Conservation (phyloP, 73 alveolate species). For the Chromera velia region DNA sequence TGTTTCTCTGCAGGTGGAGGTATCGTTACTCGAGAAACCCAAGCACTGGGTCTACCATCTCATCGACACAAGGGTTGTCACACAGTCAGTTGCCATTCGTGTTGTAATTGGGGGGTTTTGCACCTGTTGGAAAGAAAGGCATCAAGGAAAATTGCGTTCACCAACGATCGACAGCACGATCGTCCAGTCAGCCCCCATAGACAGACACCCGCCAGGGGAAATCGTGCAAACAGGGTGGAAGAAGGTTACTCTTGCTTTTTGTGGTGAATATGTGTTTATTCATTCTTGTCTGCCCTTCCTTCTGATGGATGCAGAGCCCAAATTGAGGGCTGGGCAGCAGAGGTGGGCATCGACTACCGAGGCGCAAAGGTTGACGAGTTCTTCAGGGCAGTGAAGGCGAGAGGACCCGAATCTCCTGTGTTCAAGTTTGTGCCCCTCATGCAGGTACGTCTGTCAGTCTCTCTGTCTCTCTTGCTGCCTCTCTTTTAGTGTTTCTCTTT, state of each 20-base stretch:
- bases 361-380: background rate
- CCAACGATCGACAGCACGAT: too few species aligned
- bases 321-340: background rate
- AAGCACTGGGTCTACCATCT: background rate
- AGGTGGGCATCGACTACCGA: background rate
- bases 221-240: too few species aligned
- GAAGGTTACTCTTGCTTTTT: too few species aligned
- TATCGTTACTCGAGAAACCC: background rate
- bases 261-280: too few species aligned
- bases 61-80: background rate
- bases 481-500: too few species aligned
- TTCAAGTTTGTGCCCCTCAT: background rate
- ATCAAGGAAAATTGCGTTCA: too few species aligned
- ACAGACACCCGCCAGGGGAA: too few species aligned
- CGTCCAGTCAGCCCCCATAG: too few species aligned
- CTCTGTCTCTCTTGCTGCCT: too few species aligned
- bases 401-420: background rate
- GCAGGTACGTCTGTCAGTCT: too few species aligned
- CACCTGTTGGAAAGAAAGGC: too few species aligned
- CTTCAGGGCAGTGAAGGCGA: background rate
- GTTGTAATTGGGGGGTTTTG: background rate
- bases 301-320: background rate
- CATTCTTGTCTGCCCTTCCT: background rate
- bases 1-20: too few species aligned
- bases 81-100: background rate